phyloP scores from a whole-genome alignment of 306 rosid species.

The Quercus agrifolia region DNA sequence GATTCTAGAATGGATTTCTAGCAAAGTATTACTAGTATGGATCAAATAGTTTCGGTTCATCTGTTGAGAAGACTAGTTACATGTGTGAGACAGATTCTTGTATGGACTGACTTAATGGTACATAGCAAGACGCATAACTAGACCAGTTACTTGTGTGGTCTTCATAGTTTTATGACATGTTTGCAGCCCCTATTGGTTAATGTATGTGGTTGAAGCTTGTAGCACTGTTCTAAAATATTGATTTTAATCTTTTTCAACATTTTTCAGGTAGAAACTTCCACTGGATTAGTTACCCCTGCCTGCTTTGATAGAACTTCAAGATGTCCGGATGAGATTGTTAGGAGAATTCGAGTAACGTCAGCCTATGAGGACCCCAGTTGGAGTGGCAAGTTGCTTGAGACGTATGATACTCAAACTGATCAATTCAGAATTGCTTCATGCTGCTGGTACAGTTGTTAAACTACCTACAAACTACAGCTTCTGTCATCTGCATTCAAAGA shows the following conservation, averaged over 20 bases:
- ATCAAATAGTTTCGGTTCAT: neutral
- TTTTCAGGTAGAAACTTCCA: constrained; percentile 61
- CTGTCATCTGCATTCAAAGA: neutral
- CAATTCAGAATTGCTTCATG: constrained; percentile 67
- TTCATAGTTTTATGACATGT: neutral
- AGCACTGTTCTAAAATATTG: constrained; percentile 1
- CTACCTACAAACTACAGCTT: constrained; percentile 16
- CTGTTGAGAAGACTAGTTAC: neutral
- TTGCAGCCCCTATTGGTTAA: neutral
- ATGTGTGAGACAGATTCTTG: neutral
- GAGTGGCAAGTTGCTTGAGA: constrained; percentile 71
- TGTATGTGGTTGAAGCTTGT: constrained; percentile 2
- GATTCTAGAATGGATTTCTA: constrained; percentile 1
- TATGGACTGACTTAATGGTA: neutral
- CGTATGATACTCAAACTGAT: constrained; percentile 69
- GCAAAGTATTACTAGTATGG: neutral
- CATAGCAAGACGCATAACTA: neutral
- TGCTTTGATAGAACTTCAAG: constrained; percentile 64
- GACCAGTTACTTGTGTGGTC: neutral
- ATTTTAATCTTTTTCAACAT: constrained; percentile 3
- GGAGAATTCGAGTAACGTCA: constrained; percentile 72
- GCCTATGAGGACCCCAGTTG: constrained; percentile 55
- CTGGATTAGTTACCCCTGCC: constrained; percentile 63
- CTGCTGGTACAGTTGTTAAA: constrained; percentile 52
- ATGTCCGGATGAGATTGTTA: constrained; percentile 76